Base-by-base conservation (phyloP, 257 asterid genomes). In the Ligustrum vulgare region DNA sequence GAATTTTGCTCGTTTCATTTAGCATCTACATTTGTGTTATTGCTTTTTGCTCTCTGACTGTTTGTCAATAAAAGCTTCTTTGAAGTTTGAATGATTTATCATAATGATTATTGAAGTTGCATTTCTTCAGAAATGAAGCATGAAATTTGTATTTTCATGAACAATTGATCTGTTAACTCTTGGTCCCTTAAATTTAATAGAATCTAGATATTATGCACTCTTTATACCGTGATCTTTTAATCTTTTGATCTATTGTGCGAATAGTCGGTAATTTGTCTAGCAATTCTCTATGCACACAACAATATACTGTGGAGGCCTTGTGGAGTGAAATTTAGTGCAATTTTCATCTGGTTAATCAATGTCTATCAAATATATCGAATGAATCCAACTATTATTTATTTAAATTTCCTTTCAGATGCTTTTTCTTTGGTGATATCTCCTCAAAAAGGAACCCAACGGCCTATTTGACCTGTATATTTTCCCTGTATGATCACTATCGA, bases 401-500 rank as follows among this genome's bases (percentile, higher is more conserved):
- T 28, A 51, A 69, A 36, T 72, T 66, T 80, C 33, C 72, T 83
- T 81, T 63, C 93, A 94, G 99, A 85, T 92, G 98, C 89, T 91
- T 82, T 84, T 94, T 92, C 92, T 92, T 85, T 72, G 98, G 99
- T 25, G 99, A 94, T 77, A 81, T 85, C 82, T 94, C 99, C 77
- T 88, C 98, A 31, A 94, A 94, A 84, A 83, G 98, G 86, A 93
- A 92, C 82, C 96, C 97, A 35, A 37, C 82, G 28, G 76, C 90
- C 73, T 94, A 92, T 85, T 71, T 91, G 90, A 70, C 86, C 54
- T 91, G 76, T 65, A 78, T 90, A 74, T 79, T 62, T 78, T 81
- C 93, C 75, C 86, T 94, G 77, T 87, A 84, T 54, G 96, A 93
- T 69, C 80, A 91, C 84, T 94, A 91, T 83, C 76, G 76, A 74